These are phyloP conservation scores for Hyphopichia wangnamkhiaoensis DNA, from an alignment of 1,139 yeast species.

Conservation along the genomic window DNA sequence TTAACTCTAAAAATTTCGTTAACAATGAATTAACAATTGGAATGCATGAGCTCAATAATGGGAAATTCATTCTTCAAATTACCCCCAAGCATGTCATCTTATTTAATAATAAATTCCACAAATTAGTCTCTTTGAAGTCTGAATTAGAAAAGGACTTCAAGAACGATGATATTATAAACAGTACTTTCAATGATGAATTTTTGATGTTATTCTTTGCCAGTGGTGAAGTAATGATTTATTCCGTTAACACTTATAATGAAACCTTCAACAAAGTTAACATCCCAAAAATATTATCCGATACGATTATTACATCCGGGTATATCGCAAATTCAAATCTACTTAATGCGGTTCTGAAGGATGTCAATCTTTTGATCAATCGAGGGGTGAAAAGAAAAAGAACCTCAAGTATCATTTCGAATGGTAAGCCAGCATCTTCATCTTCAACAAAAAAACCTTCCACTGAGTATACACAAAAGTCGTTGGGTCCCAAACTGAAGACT, in stretches of 20 bases:
- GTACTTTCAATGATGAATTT: conserved; percentile 52
- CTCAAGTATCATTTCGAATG: conserved; percentile 11
- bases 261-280: conserved; percentile 37
- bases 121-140: conserved; percentile 33
- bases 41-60: conserved; percentile 61
- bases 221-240: conserved; percentile 56
- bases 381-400: conserved; percentile 33
- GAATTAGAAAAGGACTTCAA: conserved; percentile 41
- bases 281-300: conserved; percentile 56
- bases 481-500: conserved; percentile 45
- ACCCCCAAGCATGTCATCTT: conserved; percentile 66
- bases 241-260: conserved; percentile 43
- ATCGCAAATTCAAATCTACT: conserved; percentile 50
- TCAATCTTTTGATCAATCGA: conserved; percentile 29
- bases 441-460: conserved; percentile 1
- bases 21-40: conserved; percentile 66
- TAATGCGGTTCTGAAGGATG: conserved; percentile 44
- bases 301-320: conserved; percentile 70
- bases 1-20: conserved; percentile 64
- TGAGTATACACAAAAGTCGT: conserved; percentile 13
- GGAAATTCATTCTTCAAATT: conserved; percentile 70
- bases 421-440: conserved; percentile 5
- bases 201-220: conserved; percentile 54
- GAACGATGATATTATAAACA: conserved; percentile 52
- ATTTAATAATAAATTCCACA: conserved; percentile 64